Evolutionary conservation across 345 rosid species (phyloP), one percentile per base, ranked within the genome.

Genomic region (Dipteronia dyeriana): DNA sequence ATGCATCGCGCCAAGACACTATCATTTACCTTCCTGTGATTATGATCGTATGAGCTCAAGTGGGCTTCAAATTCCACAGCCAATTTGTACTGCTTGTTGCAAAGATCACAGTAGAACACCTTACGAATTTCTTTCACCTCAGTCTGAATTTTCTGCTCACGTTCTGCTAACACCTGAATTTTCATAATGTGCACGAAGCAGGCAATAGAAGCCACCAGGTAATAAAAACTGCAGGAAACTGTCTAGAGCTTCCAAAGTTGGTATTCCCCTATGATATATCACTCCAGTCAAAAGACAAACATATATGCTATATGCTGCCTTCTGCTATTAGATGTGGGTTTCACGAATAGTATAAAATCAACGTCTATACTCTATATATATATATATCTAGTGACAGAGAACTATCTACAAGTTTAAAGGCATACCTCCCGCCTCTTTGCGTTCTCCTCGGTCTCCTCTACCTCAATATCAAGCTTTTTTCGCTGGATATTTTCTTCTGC

Each of bases 181-280:
- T 91, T 92, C 97, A 95, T 90, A 96, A 96, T 86, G 92, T 95
- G 97, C 89, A 94, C 91, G 97, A 92, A 94, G 98, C 95, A 82
- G 97, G 99, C 93, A 96, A 97, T 92, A 95, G 95, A 88, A 91
- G 91, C 97, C 94, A 89, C 97, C 98, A 92, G 94, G 94, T 91
- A 93, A 93, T 95, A 95, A 92, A 95, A 89, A 93, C 97, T 90
- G 96, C 90, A 90, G 88, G 91, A 88, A 89, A 91, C 84, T 87
- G 91, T 89, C 92, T 85, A 89, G 88, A 87, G 85, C 91, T 91
- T 88, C 90, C 87, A 87, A 89, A 84, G 89, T 91, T 87, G 87
- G 86, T 90, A 89, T 85, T 87, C 92, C 88, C 88, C 86, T 86
- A 94, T 77, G 85, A 90, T 88, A 83, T 81, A 89, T 85, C 91